Conservation (phyloP, 1,284 basidiomycete species). For the Cryptococcus amylolentus region DNA sequence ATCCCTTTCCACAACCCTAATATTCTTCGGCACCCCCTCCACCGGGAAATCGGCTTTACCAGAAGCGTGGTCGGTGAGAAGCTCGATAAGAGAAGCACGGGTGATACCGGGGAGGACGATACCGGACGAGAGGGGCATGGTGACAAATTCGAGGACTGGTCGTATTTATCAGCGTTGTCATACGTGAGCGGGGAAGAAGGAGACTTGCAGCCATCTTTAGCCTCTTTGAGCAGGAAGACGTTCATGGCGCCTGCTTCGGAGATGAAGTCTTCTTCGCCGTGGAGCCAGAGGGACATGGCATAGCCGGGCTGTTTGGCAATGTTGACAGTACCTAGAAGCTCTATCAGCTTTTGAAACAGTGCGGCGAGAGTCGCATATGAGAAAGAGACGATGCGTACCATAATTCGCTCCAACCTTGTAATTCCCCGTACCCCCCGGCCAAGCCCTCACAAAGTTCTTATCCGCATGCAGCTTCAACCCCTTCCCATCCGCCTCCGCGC, state of each 20-base stretch:
- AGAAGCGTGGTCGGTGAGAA: conserved; percentile 34
- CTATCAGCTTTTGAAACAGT: not conserved
- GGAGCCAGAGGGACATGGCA: conserved; percentile 47
- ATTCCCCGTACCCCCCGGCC: conserved; percentile 44
- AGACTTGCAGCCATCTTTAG: conserved; percentile 36
- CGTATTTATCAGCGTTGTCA: no score
- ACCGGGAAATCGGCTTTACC: conserved; percentile 34
- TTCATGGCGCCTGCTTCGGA: conserved; percentile 48
- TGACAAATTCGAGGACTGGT: conserved; percentile 42
- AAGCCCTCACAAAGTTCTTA: conserved; percentile 44
- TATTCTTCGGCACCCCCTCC: conserved; percentile 37
- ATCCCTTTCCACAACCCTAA: conserved; percentile 46
- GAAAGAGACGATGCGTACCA: conserved; percentile 21
- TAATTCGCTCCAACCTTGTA: conserved; percentile 49
- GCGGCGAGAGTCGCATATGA: not conserved
- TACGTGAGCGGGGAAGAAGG: no score
- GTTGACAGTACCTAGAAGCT: conserved; percentile 34
- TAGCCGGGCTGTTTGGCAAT: conserved; percentile 45
- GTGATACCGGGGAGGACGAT: conserved; percentile 49
- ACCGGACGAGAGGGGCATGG: conserved; percentile 44
- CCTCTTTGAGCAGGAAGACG: conserved; percentile 45
- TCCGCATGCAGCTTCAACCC: conserved; percentile 42
- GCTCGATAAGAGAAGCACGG: conserved; percentile 40
- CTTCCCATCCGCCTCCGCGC: conserved; percentile 23
- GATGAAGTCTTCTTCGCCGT: conserved; percentile 42